Evolutionary conservation across 2,329 filamentous ascomycete genomes (phyloP).

Genomic region (Ascochyta lentis): DNA sequence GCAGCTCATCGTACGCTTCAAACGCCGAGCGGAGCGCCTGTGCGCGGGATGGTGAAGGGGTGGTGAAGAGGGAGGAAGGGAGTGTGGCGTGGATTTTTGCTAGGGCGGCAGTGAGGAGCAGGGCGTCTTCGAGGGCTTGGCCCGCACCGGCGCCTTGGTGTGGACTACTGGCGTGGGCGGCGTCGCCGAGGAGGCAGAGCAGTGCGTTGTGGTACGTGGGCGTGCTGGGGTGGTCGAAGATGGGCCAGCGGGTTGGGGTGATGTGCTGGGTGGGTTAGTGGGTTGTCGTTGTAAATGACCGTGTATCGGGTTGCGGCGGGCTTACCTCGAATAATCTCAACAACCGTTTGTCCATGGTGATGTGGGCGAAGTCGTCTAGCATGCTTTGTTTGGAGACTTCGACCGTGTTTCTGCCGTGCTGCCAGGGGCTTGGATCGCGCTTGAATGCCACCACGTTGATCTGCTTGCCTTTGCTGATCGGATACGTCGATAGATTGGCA

Average conservation of each 20-base stretch:
- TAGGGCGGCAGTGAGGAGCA: slow-evolving; percentile 29
- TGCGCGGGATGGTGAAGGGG: background rate
- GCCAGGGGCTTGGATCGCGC: slow-evolving; percentile 22
- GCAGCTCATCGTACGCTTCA: slow-evolving; percentile 26
- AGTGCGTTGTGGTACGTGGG: slow-evolving; percentile 27
- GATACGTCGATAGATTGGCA: slow-evolving; percentile 26
- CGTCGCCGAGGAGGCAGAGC: slow-evolving; percentile 33
- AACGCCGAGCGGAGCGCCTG: slow-evolving; percentile 14
- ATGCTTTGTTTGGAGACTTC: slow-evolving; percentile 24
- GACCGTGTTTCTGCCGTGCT: slow-evolving; percentile 13
- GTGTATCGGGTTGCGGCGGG: background rate
- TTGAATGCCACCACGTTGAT: slow-evolving; percentile 34
- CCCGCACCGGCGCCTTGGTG: slow-evolving; percentile 36
- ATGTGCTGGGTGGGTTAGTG: background rate
- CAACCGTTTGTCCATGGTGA: slow-evolving; percentile 16
- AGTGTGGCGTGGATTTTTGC: slow-evolving; percentile 1
- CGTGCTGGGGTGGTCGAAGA: slow-evolving; percentile 29
- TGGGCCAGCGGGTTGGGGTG: slow-evolving; percentile 24
- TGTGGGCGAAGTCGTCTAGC: slow-evolving; percentile 26
- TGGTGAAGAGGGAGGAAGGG: background rate
- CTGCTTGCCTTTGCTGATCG: slow-evolving; percentile 26
- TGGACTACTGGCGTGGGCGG: slow-evolving; percentile 30
- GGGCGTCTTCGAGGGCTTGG: slow-evolving; percentile 34
- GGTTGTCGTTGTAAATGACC: no score
- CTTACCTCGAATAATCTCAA: slow-evolving; percentile 17